A percentile compares a stretch with the other conserved stretches of the same genome.
phyloP scores from a whole-genome alignment of 768 basidiomycete genomes.

The Naematelia encephala region DNA sequence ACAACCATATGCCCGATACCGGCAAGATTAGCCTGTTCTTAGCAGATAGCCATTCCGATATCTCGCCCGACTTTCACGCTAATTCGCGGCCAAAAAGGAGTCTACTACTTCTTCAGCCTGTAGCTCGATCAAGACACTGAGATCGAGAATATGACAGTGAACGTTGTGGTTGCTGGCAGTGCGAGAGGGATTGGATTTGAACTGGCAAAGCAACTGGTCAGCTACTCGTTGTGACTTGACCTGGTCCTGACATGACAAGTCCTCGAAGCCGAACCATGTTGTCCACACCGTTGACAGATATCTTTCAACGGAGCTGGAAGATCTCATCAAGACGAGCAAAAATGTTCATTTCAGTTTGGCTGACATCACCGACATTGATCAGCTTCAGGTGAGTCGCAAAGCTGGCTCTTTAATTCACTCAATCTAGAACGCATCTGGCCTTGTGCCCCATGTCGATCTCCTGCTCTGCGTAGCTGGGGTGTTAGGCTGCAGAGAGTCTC shows the following conservation, averaged over 20 bases:
- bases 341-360: neutral
- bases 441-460: neutral
- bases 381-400: neutral
- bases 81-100: too few relatives aligned
- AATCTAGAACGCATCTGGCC: neutral
- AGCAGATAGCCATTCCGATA: too few relatives aligned
- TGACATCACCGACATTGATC: neutral
- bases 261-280: neutral
- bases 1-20: too few relatives aligned
- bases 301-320: neutral
- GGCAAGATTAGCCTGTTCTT: too few relatives aligned
- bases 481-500: neutral
- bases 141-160: too few relatives aligned
- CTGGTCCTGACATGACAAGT: neutral
- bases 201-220: constrained; percentile 4
- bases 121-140: too few relatives aligned
- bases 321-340: neutral
- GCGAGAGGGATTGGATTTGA: constrained; percentile 4
- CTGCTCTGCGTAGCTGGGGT: constrained; percentile 4
- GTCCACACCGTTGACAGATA: constrained; percentile 1
- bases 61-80: too few relatives aligned
- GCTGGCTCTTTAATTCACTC: neutral
- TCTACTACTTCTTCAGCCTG: too few relatives aligned
- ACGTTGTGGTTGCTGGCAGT: constrained; percentile 5
- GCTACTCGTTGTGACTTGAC: neutral